Percentiles rank a stretch among this genome's conserved stretches.
phyloP scores from a whole-genome alignment of 257 asterid species.

The Cinchona pubescens region DNA sequence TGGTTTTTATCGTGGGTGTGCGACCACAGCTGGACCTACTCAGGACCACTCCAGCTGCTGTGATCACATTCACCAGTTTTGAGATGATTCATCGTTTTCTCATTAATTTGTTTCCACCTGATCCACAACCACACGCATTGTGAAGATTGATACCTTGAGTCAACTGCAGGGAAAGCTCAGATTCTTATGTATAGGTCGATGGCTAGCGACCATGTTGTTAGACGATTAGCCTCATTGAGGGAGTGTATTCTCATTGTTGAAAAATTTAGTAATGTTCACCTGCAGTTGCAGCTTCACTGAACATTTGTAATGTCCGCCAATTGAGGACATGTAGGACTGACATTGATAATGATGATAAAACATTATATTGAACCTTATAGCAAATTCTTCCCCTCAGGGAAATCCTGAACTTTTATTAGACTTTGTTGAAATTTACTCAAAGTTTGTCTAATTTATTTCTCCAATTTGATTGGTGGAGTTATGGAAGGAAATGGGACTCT shows the following conservation, averaged over 20 bases:
- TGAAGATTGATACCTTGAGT: conserved; percentile 25
- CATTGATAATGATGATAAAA: conserved; percentile 24
- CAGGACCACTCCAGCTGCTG: conserved; percentile 97
- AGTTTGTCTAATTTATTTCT: background rate
- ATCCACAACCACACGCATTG: conserved; percentile 58
- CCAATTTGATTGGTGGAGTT: background rate
- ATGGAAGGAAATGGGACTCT: background rate
- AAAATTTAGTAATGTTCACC: conserved; percentile 5
- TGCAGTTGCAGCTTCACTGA: background rate
- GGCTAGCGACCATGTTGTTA: conserved; percentile 3
- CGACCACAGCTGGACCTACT: conserved; percentile 80
- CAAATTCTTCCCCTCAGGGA: background rate
- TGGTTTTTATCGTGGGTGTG: conserved; percentile 95
- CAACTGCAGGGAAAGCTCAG: conserved; percentile 8
- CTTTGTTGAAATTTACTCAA: background rate
- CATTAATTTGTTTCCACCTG: conserved; percentile 60
- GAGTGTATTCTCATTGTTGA: conserved; percentile 5
- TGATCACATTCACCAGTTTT: conserved; percentile 91
- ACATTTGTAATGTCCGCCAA: background rate
- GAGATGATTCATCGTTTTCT: conserved; percentile 97
- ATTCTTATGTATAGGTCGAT: background rate
- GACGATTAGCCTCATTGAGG: background rate
- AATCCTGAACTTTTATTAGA: background rate
- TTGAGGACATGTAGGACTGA: background rate
- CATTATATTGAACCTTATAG: background rate